A percentile compares a stretch with the other conserved stretches of the same genome.
These are phyloP conservation scores for Russula compacta DNA, from an alignment of 768 basidiomycete species.

Conservation along the genomic window DNA sequence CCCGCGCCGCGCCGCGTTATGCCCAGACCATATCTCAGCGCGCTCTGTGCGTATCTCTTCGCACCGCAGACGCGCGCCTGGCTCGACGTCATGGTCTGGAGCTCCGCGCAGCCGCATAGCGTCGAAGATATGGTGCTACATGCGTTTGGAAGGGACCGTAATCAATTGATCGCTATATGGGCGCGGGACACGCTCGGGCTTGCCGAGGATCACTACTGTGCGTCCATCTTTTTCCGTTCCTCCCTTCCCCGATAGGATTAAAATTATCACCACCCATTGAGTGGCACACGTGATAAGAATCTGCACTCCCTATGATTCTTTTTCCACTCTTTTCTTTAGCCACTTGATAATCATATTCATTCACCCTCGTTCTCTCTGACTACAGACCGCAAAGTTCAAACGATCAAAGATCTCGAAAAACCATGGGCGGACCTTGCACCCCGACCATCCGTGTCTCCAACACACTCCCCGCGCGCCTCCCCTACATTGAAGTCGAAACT, in stretches of 20 bases:
- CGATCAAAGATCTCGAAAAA: slow-evolving; percentile 67
- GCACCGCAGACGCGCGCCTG: slow-evolving; percentile 48
- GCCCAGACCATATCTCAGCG: slow-evolving; percentile 55
- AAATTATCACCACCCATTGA: background rate
- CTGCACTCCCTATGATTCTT: background rate
- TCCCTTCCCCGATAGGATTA: background rate
- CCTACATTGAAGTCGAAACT: background rate
- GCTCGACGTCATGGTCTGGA: slow-evolving; percentile 87
- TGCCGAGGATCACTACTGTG: slow-evolving; percentile 52
- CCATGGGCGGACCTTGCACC: slow-evolving; percentile 46
- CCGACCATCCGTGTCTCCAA: background rate
- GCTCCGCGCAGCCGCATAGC: slow-evolving; percentile 74
- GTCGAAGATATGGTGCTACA: slow-evolving; percentile 65
- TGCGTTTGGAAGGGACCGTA: slow-evolving; percentile 40
- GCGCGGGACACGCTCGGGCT: slow-evolving; percentile 72
- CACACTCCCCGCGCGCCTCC: background rate
- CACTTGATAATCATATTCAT: background rate
- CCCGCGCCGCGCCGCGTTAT: slow-evolving; percentile 33
- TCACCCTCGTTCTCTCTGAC: background rate
- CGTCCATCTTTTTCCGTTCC: slow-evolving; percentile 27
- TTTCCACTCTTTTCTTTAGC: slow-evolving; percentile 15
- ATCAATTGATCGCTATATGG: slow-evolving; percentile 57
- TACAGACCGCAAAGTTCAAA: slow-evolving; percentile 34
- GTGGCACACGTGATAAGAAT: slow-evolving; percentile 18
- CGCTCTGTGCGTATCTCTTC: slow-evolving; percentile 58